Percentiles rank a stretch among this genome's conserved stretches.
Conservation (phyloP, 805 yeast genomes). For the Lachancea nothofagi region DNA sequence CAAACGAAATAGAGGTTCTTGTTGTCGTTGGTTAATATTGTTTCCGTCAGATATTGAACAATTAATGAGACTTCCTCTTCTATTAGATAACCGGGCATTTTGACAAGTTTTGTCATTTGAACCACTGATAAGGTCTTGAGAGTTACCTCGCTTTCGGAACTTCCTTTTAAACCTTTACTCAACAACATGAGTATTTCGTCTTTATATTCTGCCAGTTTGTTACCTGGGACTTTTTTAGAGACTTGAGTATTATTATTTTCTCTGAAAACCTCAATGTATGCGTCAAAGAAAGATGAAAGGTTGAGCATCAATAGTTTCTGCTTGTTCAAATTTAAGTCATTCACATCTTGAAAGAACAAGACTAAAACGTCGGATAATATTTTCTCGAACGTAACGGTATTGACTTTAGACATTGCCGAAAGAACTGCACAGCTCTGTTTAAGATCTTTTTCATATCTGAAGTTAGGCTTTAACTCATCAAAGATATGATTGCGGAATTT, state of each 20-base stretch:
- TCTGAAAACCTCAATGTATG: slow-evolving; percentile 44
- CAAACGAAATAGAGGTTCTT: slow-evolving; percentile 50
- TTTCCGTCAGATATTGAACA: slow-evolving; percentile 60
- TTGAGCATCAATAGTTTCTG: slow-evolving; percentile 57
- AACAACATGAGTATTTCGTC: slow-evolving; percentile 64
- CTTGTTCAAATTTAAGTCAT: slow-evolving; percentile 44
- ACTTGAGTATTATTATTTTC: slow-evolving; percentile 13
- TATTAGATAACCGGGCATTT: slow-evolving; percentile 44
- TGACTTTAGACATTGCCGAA: slow-evolving; percentile 48
- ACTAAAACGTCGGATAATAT: slow-evolving; percentile 46
- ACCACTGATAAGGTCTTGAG: slow-evolving; percentile 61
- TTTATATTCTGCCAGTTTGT: slow-evolving; percentile 43
- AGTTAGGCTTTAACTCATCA: slow-evolving; percentile 50
- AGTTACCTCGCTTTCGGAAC: slow-evolving; percentile 64
- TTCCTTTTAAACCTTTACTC: slow-evolving; percentile 62
- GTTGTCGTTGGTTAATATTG: slow-evolving; percentile 47
- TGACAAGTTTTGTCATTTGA: slow-evolving; percentile 54
- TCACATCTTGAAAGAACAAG: slow-evolving; percentile 34
- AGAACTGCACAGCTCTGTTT: slow-evolving; percentile 61
- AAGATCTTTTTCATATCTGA: slow-evolving; percentile 47
- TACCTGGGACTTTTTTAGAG: slow-evolving; percentile 17
- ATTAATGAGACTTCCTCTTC: slow-evolving; percentile 55
- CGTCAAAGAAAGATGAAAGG: slow-evolving; percentile 51
- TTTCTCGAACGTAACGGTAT: slow-evolving; percentile 41
- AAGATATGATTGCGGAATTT: slow-evolving; percentile 37